These are phyloP conservation scores for Aegilops longissima DNA, from an alignment of 176 grass and related monocot species.

Conservation along the genomic window DNA sequence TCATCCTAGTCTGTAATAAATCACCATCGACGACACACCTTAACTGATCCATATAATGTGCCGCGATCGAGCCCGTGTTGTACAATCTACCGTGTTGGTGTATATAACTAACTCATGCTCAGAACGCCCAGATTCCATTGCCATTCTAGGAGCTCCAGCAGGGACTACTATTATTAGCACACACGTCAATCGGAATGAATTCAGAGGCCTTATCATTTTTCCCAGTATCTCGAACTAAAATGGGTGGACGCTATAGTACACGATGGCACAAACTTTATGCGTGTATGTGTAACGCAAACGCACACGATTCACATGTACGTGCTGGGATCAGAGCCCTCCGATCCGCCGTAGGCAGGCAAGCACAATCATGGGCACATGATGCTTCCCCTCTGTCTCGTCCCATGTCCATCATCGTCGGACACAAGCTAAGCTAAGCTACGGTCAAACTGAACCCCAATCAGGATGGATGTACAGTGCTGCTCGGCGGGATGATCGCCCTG, in stretches of 20 bases:
- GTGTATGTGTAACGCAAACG: background rate
- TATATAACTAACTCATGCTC: too few species aligned
- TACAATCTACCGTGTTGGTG: too few species aligned
- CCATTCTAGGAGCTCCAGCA: background rate
- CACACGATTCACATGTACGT: background rate
- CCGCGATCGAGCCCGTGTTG: too few species aligned
- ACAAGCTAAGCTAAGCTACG: background rate
- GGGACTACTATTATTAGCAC: background rate
- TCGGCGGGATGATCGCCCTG: background rate
- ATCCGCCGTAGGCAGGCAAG: background rate
- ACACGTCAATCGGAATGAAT: background rate
- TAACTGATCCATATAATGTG: too few species aligned
- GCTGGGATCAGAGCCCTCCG: background rate
- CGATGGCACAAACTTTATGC: background rate
- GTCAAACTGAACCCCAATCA: constrained; percentile 13
- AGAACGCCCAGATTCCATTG: too few species aligned
- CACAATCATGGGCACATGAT: constrained; percentile 19
- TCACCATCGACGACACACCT: background rate
- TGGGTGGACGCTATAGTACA: background rate
- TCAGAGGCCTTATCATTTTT: too few species aligned
- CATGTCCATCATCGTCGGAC: background rate
- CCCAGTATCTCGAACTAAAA: too few species aligned
- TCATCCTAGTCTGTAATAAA: background rate
- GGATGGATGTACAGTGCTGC: background rate
- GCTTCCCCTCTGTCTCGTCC: constrained; percentile 14